phyloP scores from a whole-genome alignment of 2,329 filamentous ascomycete species.

The Colletotrichum spaethianum region DNA sequence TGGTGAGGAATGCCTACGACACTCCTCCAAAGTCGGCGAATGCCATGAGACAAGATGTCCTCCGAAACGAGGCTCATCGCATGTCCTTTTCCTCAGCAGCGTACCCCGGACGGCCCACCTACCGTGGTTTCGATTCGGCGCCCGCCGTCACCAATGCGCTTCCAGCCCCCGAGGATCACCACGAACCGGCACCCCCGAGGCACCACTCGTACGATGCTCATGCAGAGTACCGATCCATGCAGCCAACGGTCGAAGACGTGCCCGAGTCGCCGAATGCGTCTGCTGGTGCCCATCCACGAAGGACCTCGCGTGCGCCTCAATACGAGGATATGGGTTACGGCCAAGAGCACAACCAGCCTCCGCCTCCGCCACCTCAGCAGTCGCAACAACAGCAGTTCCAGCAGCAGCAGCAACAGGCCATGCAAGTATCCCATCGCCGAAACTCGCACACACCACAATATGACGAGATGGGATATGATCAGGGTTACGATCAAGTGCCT shows the following conservation, averaged over 20 bases:
- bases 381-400: not conserved
- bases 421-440: constrained; percentile 13
- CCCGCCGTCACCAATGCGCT: constrained; percentile 53
- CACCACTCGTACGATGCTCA: constrained; percentile 68
- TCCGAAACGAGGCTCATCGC: constrained; percentile 70
- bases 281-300: constrained; percentile 45
- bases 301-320: constrained; percentile 45
- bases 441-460: constrained; percentile 44
- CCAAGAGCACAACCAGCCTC: constrained; percentile 21
- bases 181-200: constrained; percentile 55
- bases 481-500: constrained; percentile 54
- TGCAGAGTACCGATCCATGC: constrained; percentile 66
- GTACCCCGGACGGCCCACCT: constrained; percentile 69
- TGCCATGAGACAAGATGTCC: constrained; percentile 71
- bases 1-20: constrained; percentile 59
- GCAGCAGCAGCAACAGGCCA: constrained; percentile 11
- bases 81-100: constrained; percentile 58
- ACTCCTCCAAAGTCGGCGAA: constrained; percentile 58
- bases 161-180: constrained; percentile 50
- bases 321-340: constrained; percentile 45
- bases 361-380: not conserved
- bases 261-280: constrained; percentile 64
- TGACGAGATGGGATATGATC: constrained; percentile 52
- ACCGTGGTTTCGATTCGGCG: constrained; percentile 66
- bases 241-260: constrained; percentile 75